Percentiles rank a stretch among this genome's conserved stretches.
Conservation (phyloP, 2,329 filamentous ascomycete genomes). For the Colletotrichum kahawae region DNA sequence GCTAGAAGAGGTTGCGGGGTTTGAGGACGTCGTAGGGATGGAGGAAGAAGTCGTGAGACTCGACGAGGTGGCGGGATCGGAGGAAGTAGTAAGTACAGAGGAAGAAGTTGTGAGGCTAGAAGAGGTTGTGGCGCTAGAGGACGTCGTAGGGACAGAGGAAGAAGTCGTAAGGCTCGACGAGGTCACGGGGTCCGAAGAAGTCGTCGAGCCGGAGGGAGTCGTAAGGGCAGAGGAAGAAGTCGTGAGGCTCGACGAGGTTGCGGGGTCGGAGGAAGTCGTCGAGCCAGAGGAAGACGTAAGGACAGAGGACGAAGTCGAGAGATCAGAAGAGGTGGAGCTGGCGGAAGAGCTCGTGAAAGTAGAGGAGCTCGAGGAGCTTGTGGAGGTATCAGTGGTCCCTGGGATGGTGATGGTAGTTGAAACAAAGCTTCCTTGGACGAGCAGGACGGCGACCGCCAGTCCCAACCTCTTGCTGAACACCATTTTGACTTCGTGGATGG, state of each 20-base stretch:
- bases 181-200: neutral
- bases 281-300: neutral
- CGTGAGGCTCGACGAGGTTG: accelerated
- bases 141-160: too few species aligned
- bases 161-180: too few species aligned
- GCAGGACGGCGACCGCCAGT: neutral
- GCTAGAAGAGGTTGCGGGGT: accelerated
- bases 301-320: neutral
- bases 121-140: neutral
- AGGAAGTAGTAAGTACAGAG: neutral
- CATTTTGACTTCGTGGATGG: neutral
- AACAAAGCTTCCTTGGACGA: neutral
- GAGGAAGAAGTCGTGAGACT: neutral
- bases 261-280: neutral
- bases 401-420: neutral
- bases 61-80: neutral
- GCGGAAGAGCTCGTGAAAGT: neutral
- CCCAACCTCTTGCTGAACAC: neutral
- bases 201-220: neutral
- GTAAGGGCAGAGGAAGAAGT: neutral
- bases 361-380: neutral
- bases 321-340: neutral
- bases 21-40: neutral
- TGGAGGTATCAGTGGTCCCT: neutral
- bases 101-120: neutral